These are phyloP conservation scores for Gymnopilus junonius DNA, from an alignment of 768 basidiomycete genomes.

Conservation along the genomic window DNA sequence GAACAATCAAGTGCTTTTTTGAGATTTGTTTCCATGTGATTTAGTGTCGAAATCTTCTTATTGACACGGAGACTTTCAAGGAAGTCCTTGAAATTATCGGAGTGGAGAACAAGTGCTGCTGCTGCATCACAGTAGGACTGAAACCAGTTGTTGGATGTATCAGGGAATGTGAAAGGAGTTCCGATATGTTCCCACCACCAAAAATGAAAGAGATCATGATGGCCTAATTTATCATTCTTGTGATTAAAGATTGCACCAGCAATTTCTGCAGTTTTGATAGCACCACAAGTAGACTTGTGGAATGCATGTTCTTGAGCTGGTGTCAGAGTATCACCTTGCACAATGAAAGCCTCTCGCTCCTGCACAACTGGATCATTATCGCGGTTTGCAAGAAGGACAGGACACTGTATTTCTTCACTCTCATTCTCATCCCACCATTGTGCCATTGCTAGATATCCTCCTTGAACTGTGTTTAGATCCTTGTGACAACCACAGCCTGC, in stretches of 20 bases:
- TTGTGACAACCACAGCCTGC: conserved; percentile 8
- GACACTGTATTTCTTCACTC: conserved; percentile 19
- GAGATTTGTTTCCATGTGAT: conserved; percentile 27
- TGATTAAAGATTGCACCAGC: conserved; percentile 34
- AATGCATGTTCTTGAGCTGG: neutral
- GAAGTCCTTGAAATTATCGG: conserved; percentile 22
- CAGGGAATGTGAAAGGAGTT: conserved; percentile 24
- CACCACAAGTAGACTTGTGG: neutral
- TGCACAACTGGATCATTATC: too few relatives aligned
- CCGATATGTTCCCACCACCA: conserved; percentile 18
- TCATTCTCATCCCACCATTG: too few relatives aligned
- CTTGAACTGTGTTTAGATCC: too few relatives aligned
- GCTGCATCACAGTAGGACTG: conserved; percentile 27
- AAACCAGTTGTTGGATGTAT: conserved; percentile 30
- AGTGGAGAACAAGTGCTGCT: conserved; percentile 25
- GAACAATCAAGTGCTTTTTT: conserved; percentile 28
- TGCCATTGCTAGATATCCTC: too few relatives aligned
- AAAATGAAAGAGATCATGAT: conserved; percentile 26
- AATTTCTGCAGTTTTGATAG: conserved; percentile 18
- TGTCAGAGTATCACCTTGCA: neutral
- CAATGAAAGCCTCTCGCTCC: neutral
- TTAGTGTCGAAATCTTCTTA: conserved; percentile 26
- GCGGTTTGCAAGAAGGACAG: conserved; percentile 30
- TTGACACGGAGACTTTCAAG: conserved; percentile 25
- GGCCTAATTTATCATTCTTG: conserved; percentile 42